Percentiles rank a stretch among this genome's conserved stretches.
Conservation (phyloP, 2,329 filamentous ascomycete species). For the Penicillium concentricum region DNA sequence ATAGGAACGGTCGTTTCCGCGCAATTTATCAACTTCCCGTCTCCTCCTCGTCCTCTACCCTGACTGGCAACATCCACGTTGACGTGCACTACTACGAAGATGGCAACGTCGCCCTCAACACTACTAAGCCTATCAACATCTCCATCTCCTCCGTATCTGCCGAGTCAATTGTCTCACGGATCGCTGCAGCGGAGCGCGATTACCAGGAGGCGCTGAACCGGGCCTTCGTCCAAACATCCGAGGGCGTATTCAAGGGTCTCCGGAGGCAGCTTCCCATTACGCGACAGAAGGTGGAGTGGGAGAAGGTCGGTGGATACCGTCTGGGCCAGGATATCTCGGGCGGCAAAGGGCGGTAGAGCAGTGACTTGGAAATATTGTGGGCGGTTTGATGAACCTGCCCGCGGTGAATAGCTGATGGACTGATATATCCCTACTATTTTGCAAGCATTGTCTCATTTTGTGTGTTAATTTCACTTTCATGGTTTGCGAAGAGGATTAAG, state of each 20-base stretch:
- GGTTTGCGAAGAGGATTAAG: neutral
- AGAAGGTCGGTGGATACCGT: conserved; percentile 92
- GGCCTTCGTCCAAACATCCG: conserved; percentile 82
- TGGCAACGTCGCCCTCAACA: conserved; percentile 90
- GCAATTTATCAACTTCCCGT: conserved; percentile 79
- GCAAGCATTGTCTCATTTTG: conserved; percentile 2
- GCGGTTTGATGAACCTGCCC: neutral
- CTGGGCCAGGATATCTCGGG: conserved; percentile 78
- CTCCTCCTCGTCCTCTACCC: conserved; percentile 53
- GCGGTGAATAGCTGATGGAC: neutral
- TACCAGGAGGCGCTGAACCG: conserved; percentile 96
- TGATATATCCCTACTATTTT: conserved; percentile 4
- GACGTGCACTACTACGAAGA: conserved; percentile 99
- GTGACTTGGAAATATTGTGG: neutral
- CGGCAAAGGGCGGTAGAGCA: conserved; percentile 48
- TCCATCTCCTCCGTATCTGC: conserved; percentile 62
- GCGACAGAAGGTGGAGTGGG: conserved; percentile 98
- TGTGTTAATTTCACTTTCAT: neutral
- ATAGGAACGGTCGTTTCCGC: conserved; percentile 93
- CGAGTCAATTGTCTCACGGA: conserved; percentile 73
- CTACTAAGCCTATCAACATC: conserved; percentile 71
- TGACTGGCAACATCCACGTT: conserved; percentile 82
- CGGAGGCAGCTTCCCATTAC: conserved; percentile 93
- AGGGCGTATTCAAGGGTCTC: conserved; percentile 92
- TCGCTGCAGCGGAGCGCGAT: conserved; percentile 78